Evolutionary conservation across 2,329 filamentous ascomycete species (phyloP).

Genomic region (Exophiala calicioides): DNA sequence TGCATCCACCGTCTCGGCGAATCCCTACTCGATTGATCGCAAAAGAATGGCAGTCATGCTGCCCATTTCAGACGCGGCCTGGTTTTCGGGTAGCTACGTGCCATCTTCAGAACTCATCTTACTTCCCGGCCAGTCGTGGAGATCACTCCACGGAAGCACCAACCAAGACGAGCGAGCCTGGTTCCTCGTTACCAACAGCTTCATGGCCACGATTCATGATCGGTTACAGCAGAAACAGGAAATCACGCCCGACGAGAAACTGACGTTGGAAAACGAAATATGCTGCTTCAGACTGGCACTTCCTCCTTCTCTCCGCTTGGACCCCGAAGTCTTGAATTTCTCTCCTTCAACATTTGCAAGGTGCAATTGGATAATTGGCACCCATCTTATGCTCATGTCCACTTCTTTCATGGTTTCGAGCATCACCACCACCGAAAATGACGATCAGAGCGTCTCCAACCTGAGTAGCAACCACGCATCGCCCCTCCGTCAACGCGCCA

Average conservation of each 20-base stretch:
- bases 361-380: constrained; percentile 26
- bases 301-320: constrained; percentile 19
- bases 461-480: constrained; percentile 3
- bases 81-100: constrained; percentile 19
- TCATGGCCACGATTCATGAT: constrained; percentile 23
- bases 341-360: constrained; percentile 16
- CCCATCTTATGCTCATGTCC: constrained; percentile 25
- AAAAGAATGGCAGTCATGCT: constrained; percentile 21
- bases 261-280: constrained; percentile 25
- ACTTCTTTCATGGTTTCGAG: constrained; percentile 22
- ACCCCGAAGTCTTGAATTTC: constrained; percentile 16
- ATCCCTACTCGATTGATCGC: constrained; percentile 25
- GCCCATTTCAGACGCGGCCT: constrained; percentile 24
- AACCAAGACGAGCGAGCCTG: constrained; percentile 27
- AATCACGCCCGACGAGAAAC: constrained; percentile 18
- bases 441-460: constrained; percentile 21
- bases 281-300: constrained; percentile 24
- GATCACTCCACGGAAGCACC: constrained; percentile 10
- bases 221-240: constrained; percentile 22
- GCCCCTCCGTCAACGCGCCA: constrained; percentile 20
- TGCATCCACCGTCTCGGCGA: constrained; percentile 22
- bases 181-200: constrained; percentile 23
- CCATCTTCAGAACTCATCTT: constrained; percentile 17
- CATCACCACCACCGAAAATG: constrained; percentile 13
- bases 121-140: constrained; percentile 22